Evolutionary conservation across 2,329 filamentous ascomycete genomes (phyloP).

Genomic region (Pseudogymnoascus verrucosus): DNA sequence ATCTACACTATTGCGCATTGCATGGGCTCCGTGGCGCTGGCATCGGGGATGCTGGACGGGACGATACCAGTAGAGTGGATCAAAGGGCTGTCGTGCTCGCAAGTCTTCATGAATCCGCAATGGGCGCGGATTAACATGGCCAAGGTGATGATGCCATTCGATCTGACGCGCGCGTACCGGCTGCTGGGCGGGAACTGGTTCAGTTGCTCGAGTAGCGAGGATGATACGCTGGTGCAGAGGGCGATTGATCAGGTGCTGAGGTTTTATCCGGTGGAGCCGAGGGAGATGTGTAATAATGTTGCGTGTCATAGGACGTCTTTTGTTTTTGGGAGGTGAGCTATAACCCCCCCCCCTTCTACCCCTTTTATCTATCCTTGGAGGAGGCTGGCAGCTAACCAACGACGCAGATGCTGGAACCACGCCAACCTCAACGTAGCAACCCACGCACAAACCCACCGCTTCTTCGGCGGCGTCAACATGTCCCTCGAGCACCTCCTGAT

Average conservation of each 20-base stretch:
- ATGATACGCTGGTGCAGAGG: conserved; percentile 43
- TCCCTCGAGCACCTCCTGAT: conserved; percentile 48
- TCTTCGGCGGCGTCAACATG: conserved; percentile 58
- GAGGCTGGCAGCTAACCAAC: not conserved
- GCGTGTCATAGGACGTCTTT: conserved; percentile 53
- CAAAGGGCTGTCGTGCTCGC: conserved; percentile 48
- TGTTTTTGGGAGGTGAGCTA: conserved; percentile 50
- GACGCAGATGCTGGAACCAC: conserved; percentile 50
- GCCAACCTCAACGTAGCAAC: conserved; percentile 57
- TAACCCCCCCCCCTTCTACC: not conserved
- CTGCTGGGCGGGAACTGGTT: conserved; percentile 46
- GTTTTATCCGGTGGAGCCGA: conserved; percentile 45
- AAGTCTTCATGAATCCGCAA: conserved; percentile 57
- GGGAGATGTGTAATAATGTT: conserved; percentile 53
- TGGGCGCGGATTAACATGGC: conserved; percentile 49
- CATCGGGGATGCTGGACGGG: conserved; percentile 52
- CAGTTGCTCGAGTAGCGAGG: conserved; percentile 39
- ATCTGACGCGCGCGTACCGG: conserved; percentile 41
- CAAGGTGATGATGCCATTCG: conserved; percentile 39
- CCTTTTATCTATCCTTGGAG: not conserved
- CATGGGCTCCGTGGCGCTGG: conserved; percentile 53
- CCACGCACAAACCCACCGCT: conserved; percentile 51
- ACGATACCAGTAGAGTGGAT: conserved; percentile 51
- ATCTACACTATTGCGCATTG: conserved; percentile 56
- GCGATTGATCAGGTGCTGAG: conserved; percentile 48